Conservation (phyloP, 2,329 filamentous ascomycete genomes). For the Trichoderma citrinoviride region DNA sequence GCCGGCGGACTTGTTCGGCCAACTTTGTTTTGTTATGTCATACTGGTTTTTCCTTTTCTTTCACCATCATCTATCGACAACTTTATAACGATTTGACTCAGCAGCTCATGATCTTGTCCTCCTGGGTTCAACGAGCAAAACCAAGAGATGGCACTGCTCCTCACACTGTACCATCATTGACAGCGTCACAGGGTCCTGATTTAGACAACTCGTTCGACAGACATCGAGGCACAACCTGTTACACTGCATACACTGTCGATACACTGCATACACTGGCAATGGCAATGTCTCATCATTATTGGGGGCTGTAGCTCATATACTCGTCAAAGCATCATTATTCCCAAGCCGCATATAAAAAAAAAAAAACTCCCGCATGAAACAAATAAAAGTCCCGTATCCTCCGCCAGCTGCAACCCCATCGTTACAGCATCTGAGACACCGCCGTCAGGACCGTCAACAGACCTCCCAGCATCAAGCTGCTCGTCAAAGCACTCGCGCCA, state of each 20-base stretch:
- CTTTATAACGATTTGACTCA: too few relatives aligned
- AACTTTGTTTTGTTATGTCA: too few relatives aligned
- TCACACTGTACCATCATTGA: too few relatives aligned
- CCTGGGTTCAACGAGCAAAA: too few relatives aligned
- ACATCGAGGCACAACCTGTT: neutral
- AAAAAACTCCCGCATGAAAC: neutral
- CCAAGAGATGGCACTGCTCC: too few relatives aligned
- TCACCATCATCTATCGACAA: too few relatives aligned
- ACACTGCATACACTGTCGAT: neutral
- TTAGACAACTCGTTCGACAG: neutral
- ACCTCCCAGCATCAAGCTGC: slow-evolving; percentile 18
- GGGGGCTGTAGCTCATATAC: neutral
- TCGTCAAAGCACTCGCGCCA: slow-evolving; percentile 1
- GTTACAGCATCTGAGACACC: slow-evolving; percentile 18
- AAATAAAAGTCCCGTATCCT: neutral
- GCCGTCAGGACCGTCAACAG: neutral
- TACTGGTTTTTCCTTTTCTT: too few relatives aligned
- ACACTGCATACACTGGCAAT: neutral
- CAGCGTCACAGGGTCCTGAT: neutral
- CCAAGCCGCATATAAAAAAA: neutral
- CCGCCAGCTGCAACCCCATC: neutral
- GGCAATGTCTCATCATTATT: slow-evolving; percentile 7
- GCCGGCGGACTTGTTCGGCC: too few relatives aligned
- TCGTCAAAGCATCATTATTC: too few relatives aligned
- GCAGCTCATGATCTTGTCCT: too few relatives aligned